Conservation (phyloP, 768 basidiomycete species). For the Hygrophoropsis aurantiaca region DNA sequence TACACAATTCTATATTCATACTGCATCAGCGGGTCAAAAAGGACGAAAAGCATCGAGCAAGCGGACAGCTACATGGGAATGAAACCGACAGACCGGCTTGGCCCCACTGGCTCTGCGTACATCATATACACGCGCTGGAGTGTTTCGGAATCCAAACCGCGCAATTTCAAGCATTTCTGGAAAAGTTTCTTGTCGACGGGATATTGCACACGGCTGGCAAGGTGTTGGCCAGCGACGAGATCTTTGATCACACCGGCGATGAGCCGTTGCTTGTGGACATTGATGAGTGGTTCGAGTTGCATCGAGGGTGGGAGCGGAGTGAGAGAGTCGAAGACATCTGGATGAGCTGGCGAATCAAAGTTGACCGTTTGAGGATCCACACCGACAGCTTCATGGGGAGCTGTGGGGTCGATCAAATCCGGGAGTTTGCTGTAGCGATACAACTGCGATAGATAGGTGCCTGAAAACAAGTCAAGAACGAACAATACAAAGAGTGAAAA, state of each 20-base stretch:
- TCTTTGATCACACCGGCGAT: conserved; percentile 81
- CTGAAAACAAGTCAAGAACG: conserved; percentile 34
- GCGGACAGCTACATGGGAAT: conserved; percentile 15
- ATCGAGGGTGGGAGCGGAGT: conserved; percentile 73
- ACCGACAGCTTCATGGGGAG: conserved; percentile 65
- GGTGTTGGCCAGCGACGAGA: conserved; percentile 79
- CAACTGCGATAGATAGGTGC: conserved; percentile 76
- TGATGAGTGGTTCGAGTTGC: conserved; percentile 82
- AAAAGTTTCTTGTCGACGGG: conserved; percentile 74
- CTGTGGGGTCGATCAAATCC: conserved; percentile 80
- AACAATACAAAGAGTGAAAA: neutral
- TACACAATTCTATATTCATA: too few species aligned
- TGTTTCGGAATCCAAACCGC: conserved; percentile 58
- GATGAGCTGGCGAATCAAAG: conserved; percentile 69
- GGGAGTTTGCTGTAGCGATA: conserved; percentile 65
- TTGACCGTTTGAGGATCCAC: conserved; percentile 61
- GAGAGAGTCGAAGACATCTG: conserved; percentile 76
- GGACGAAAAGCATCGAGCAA: too few species aligned
- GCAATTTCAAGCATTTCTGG: conserved; percentile 69
- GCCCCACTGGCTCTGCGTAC: conserved; percentile 26
- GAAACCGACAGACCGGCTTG: conserved; percentile 16
- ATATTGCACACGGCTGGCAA: conserved; percentile 71
- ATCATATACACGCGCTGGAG: conserved; percentile 48
- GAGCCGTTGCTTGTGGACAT: conserved; percentile 84
- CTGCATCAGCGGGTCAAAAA: too few species aligned